Conservation (phyloP, 2,329 filamentous ascomycete species). For the Scortechinia acanthostroma region DNA sequence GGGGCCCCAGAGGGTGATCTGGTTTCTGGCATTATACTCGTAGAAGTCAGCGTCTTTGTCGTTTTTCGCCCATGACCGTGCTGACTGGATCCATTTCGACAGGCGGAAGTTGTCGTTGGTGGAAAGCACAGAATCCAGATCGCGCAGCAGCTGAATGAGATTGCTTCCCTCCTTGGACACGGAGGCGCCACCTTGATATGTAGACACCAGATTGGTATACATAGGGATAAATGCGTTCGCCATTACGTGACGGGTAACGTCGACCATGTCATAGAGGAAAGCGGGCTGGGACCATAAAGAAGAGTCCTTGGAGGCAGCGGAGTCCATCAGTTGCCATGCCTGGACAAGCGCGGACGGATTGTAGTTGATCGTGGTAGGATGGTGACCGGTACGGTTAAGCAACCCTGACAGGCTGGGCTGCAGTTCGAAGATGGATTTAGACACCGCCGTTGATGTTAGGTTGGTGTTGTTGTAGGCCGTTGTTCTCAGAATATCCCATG, state of each 20-base stretch:
- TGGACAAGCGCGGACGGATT: constrained; percentile 22
- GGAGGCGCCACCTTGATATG: constrained; percentile 16
- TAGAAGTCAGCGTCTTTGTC: constrained; percentile 20
- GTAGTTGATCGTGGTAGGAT: constrained; percentile 31
- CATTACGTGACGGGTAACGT: constrained; percentile 37
- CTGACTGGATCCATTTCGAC: constrained; percentile 27
- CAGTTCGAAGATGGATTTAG: constrained; percentile 35
- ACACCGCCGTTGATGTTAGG: constrained; percentile 25
- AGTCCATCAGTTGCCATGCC: constrained; percentile 28
- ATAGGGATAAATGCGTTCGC: constrained; percentile 32
- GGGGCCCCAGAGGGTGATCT: constrained; percentile 40
- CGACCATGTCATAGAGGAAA: constrained; percentile 37
- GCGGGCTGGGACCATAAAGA: constrained; percentile 28
- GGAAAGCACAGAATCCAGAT: constrained; percentile 29
- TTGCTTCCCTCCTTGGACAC: constrained; percentile 14
- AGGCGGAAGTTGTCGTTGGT: constrained; percentile 32
- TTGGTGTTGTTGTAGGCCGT: constrained; percentile 40
- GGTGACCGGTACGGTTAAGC: constrained; percentile 25
- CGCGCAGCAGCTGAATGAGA: constrained; percentile 20
- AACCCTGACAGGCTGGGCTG: constrained; percentile 30
- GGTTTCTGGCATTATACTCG: constrained; percentile 36
- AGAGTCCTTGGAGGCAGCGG: constrained; percentile 18
- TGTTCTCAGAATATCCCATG: constrained; percentile 34
- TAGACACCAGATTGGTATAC: constrained; percentile 24
- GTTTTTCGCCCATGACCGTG: constrained; percentile 19